Percentiles rank a stretch among this genome's conserved stretches.
These are phyloP conservation scores for Eleusine indica DNA, from an alignment of 176 grass and related monocot genomes.

Conservation along the genomic window DNA sequence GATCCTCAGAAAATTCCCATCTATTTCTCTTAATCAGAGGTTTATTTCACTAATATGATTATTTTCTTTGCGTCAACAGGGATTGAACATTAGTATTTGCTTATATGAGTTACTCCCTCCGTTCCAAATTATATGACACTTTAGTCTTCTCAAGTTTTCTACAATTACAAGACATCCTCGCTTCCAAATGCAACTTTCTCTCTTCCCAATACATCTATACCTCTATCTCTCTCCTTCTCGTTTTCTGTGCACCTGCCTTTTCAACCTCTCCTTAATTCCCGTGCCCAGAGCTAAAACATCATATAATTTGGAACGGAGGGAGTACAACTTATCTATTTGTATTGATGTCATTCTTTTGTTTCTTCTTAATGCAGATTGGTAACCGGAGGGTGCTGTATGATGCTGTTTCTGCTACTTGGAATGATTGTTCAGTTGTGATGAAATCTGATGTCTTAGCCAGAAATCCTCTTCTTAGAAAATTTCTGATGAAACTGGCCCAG, in stretches of 20 bases:
- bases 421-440: constrained; percentile 77
- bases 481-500: constrained; percentile 85
- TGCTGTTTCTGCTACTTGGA: constrained; percentile 69
- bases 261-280: no score
- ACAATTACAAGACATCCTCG: no score
- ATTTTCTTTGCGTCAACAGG: constrained; percentile 1
- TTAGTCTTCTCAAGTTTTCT: no score
- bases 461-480: constrained; percentile 90
- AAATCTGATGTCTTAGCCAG: constrained; percentile 70
- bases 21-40: background rate
- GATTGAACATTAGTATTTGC: background rate
- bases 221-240: no score
- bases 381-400: constrained; percentile 59
- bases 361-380: constrained; percentile 69
- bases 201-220: no score
- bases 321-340: background rate
- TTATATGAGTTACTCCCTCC: background rate
- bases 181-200: no score
- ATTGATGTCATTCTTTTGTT: constrained; percentile 34
- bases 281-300: no score
- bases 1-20: background rate
- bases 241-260: no score
- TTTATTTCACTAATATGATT: constrained; percentile 20
- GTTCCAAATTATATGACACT: no score
- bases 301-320: no score